Evolutionary conservation across 495 filamentous ascomycete genomes (phyloP), one percentile per base, ranked within the genome.

Genomic region (Choiromyces venosus): DNA sequence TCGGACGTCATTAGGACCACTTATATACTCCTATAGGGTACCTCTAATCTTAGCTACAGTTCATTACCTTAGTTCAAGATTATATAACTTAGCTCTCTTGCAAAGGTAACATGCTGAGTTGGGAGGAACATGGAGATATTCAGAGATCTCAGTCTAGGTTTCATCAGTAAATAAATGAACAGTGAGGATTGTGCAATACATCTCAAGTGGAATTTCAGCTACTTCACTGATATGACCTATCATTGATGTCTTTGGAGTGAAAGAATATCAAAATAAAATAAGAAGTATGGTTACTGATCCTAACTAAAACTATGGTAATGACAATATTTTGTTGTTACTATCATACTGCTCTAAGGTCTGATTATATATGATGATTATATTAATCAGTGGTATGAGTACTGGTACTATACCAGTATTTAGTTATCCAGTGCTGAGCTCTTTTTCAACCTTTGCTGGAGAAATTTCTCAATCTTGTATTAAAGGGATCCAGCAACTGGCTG

Each of bases 221-320:
- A 12, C 44, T n/a, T 12, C 6, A n/a, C 44, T n/a, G 8, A 12
- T 52, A 52, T 1, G 44, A 1, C 19, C 44, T 12, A 52, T 52
- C 12, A 1, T 2, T 19, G 3, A 18, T 2, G 16, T 5, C 18
- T n/a, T n/a, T n/a, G 1, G 7, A 1, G 1, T 1, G 5, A 19
- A 1, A 44, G 14, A 40, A 5, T 12, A 40, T 8, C n/a, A n/a
- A 40, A 12, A 40, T 40, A 14, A 40, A 12, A 40, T 42, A n/a
- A n/a, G 40, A 16, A 42, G 2, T 1, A 10, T 18, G 40, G 2
- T 42, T 42, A 16, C 19, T 42, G 40, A 19, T 42, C 1, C 19
- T 2, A 42, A 18, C 14, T n/a, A n/a, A n/a, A 42, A 1, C 10
- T 18, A 42, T 18, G 14, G 14, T 18, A 10, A 18, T 42, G 12